phyloP scores from a whole-genome alignment of 805 yeast species.

The Sungouiozyma ichnusensis region DNA sequence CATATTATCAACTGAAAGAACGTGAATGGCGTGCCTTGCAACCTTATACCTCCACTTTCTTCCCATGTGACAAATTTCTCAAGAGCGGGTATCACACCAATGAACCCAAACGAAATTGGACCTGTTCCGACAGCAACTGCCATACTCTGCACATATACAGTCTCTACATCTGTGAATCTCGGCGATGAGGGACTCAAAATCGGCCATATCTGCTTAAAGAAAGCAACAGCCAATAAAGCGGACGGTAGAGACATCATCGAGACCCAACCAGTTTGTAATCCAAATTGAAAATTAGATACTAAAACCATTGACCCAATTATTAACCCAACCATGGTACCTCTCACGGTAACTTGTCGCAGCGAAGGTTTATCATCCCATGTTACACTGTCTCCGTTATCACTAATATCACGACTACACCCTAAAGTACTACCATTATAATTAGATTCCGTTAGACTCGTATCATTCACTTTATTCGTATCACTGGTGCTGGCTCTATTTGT shows the following conservation, averaged over 20 bases:
- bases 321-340: slow-evolving; percentile 70
- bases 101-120: slow-evolving; percentile 88
- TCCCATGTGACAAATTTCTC: slow-evolving; percentile 73
- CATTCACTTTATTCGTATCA: too few relatives aligned
- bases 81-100: slow-evolving; percentile 92
- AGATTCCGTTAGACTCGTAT: too few relatives aligned
- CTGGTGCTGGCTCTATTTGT: too few relatives aligned
- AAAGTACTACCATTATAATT: neutral
- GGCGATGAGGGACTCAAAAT: slow-evolving; percentile 21
- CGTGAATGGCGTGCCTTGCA: slow-evolving; percentile 28
- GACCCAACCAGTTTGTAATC: slow-evolving; percentile 97
- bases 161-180: slow-evolving; percentile 81
- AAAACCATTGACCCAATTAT: slow-evolving; percentile 79
- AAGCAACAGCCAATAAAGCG: slow-evolving; percentile 76
- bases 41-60: slow-evolving; percentile 52
- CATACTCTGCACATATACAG: slow-evolving; percentile 82
- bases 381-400: neutral
- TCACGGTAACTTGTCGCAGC: slow-evolving; percentile 55
- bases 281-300: slow-evolving; percentile 89
- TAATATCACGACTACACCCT: neutral
- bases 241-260: slow-evolving; percentile 98
- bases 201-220: slow-evolving; percentile 51
- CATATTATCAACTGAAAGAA: slow-evolving; percentile 56
- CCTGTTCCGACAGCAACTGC: slow-evolving; percentile 98
- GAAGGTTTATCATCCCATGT: slow-evolving; percentile 40